Base-by-base conservation (phyloP, 352 stramenopile species). In the Phytophthora meadii region DNA sequence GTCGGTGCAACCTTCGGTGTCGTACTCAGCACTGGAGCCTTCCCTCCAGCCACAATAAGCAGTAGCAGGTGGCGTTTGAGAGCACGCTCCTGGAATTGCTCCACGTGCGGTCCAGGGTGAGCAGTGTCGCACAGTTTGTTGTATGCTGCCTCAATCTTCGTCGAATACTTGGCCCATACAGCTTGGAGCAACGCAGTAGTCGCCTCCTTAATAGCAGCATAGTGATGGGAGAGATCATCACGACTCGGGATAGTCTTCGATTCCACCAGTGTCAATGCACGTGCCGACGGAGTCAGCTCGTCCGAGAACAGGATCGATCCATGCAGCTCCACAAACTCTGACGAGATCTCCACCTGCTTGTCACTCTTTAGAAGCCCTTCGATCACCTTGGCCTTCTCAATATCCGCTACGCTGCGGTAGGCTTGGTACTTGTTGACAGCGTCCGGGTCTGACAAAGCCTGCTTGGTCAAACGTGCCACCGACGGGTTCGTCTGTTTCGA, bases 361-460 rank as follows among this genome's bases (percentile, higher is more conserved):
- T 89, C 62, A 53, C 65, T 70, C 49, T 73, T 81, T 19, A 87
- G 54, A 25, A 92, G 50, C 32, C 77, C 77, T 59, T 92, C 76
- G 55, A 92, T 89, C 39, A 90, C 71, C 48, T 80, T 82, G 15
- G 81, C 81, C 70, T 92, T 90, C 58, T 90, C 80, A 10, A 69
- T 62, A 65, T 93, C 81, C 19, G 82, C 81, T 15, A 92, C 74
- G 41, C 71, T 81, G 50, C 84, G 82, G 66, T 91, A 92, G 4
- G 81, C 84, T 55, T 89, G 79, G 52, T 90, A 93, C 65, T 88
- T 88, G 70, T 93, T 93, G 7, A 90, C 82, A 56, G 84, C 77
- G 61, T 90, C 84, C 14, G 84, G 80, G 37, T 93, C 84, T 2
- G 78, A 83, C 8, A 85, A 55, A 24, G 84, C 82, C 70, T 90